Evolutionary conservation across 352 stramenopile species (phyloP).

Genomic region (Globisporangium paddicum): DNA sequence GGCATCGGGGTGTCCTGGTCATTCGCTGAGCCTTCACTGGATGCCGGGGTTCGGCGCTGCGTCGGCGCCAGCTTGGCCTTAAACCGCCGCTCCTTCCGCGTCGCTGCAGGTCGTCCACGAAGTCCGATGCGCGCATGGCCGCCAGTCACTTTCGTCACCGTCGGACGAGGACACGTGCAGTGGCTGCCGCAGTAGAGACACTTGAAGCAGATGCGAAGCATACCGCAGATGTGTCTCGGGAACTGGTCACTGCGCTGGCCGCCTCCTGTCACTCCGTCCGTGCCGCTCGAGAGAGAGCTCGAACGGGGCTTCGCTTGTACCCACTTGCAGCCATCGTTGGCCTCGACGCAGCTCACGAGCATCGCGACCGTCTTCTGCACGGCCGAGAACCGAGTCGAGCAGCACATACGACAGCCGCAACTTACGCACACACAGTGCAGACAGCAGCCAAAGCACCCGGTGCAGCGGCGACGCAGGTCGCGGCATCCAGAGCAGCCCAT

Average conservation of each 20-base stretch:
- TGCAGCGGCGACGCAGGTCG: slow-evolving; percentile 55
- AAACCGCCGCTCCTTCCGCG: slow-evolving; percentile 32
- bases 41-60: slow-evolving; percentile 18
- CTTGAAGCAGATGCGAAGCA: slow-evolving; percentile 31
- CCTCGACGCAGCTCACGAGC: slow-evolving; percentile 55
- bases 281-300: slow-evolving; percentile 5
- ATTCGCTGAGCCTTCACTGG: slow-evolving; percentile 4
- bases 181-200: slow-evolving; percentile 39
- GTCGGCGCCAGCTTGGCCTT: slow-evolving; percentile 28
- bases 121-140: slow-evolving; percentile 8
- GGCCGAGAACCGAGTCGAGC: slow-evolving; percentile 38
- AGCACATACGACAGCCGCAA: slow-evolving; percentile 74
- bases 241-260: not conserved
- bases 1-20: slow-evolving; percentile 1
- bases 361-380: slow-evolving; percentile 60
- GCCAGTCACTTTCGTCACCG: not conserved
- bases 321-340: slow-evolving; percentile 60
- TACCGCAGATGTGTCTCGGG: slow-evolving; percentile 19
- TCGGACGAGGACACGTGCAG: slow-evolving; percentile 25
- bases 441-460: slow-evolving; percentile 56
- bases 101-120: slow-evolving; percentile 7
- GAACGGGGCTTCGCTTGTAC: slow-evolving; percentile 11
- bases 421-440: slow-evolving; percentile 67
- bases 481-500: slow-evolving; percentile 64
- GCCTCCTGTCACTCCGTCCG: not conserved